Evolutionary conservation across 2,329 filamentous ascomycete genomes (phyloP), one percentile per base, ranked within the genome.

Genomic region (Lachnellula cervina): DNA sequence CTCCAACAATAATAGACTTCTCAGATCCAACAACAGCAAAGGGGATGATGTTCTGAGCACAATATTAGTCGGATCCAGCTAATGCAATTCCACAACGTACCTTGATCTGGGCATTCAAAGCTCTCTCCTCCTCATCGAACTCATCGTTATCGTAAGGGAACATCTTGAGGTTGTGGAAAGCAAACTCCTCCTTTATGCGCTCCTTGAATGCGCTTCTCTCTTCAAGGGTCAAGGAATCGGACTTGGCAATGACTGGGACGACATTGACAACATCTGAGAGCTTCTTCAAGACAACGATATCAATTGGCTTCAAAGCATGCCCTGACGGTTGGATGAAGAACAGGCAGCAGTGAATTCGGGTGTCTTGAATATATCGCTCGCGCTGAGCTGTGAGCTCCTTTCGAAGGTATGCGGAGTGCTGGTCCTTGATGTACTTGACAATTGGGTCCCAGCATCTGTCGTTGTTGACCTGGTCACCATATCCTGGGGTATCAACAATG

Each of bases 381-480:
- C 94, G 90, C 82, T 99, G 94, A 66, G 94, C 94, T 54, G 94
- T 97, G 71, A 99, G 90, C 77, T 99, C 94, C 83, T 99, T 99
- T 76, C 94, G 90, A 68, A 99, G 86, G 80, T 97, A 99, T 69
- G 94, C 93, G 52, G 91, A 97, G 82, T 99, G 94, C 81, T 99
- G 94, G 77, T 99, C 94, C 83, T 99, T 99, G 83, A 99, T 99
- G 79, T 99, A 99, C 82, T 99, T 99, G 82, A 99, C 93, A 74
- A 99, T 99, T 62, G 94, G 94, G 73, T 99, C 94, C 94, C 94
- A 99, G 86, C 94, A 99, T 82, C 94, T 89, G 79, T 99, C 94
- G 76, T 99, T 99, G 84, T 99, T 99, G 76, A 99, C 94, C 72
- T 97, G 85, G 71, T 99, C 94, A 71, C 94, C 94, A 71, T 99